Evolutionary conservation across 306 rosid genomes (phyloP), one percentile per base, ranked within the genome.

Genomic region (Corylus avellana): DNA sequence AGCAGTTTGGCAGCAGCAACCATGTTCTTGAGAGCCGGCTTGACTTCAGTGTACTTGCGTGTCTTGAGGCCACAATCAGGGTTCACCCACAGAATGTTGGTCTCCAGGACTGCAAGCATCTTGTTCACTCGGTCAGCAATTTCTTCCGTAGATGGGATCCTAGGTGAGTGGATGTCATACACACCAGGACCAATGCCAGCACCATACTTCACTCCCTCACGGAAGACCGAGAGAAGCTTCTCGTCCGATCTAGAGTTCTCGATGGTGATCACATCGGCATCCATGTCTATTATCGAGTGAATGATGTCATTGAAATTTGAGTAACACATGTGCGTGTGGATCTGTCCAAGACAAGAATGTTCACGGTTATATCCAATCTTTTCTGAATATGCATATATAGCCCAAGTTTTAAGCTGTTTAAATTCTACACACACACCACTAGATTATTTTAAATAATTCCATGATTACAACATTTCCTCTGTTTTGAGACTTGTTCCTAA

Each of bases 41-140:
- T 88, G 58, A 91, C 97, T 84, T 93, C 97, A 0, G 85, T 39
- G 72, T 93, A 93, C 73, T 91, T 93, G 73, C 98, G 94, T 0
- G 98, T 93, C 83, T 93, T 93, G 81, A 91, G 97, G 5, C 97
- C 98, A 76, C 98, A 93, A 74, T 93, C 98, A 0, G 98, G 98
- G 82, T 93, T 93, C 47, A 93, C 93, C 97, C 98, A 93, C 17
- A 93, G 87, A 51, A 91, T 79, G 88, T 91, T 89, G 82, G 86
- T 90, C 82, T 91, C 97, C 12, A 93, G 88, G 73, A 93, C 97
- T 2, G 90, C 94, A 80, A 91, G 91, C 88, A 91, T 91, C 78
- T 93, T 91, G 81, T 85, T 86, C 83, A 90, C 87, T 51, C 94
- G 75, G 83, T 87, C 98, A 2, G 93, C 84, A 25, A 93, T 87